Conservation (phyloP, 441 rosid genomes). For the Raphanus hybrid region DNA sequence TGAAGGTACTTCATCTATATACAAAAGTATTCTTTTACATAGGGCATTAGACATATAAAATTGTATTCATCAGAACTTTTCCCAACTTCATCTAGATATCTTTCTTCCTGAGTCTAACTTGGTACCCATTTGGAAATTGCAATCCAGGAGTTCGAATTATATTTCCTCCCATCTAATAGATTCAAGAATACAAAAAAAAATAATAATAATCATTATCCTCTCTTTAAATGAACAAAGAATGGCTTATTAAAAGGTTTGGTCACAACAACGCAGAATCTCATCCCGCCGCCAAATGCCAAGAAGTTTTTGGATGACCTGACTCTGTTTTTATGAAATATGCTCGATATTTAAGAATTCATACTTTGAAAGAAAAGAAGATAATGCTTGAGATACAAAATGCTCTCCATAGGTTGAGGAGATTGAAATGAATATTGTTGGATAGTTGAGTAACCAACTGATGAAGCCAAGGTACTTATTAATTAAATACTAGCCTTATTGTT, state of each 20-base stretch:
- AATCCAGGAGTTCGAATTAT: conserved; percentile 79
- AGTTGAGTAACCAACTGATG: too few species aligned
- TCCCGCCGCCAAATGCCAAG: too few species aligned
- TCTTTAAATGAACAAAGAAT: not conserved
- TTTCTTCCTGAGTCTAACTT: conserved; percentile 56
- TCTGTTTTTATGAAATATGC: too few species aligned
- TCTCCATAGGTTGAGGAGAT: too few species aligned
- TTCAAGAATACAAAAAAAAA: not conserved
- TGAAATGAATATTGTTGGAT: too few species aligned
- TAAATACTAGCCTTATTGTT: too few species aligned
- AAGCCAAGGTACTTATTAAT: too few species aligned
- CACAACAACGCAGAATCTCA: too few species aligned
- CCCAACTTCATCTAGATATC: conserved; percentile 2
- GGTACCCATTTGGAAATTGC: conserved; percentile 81
- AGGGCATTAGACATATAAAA: not conserved
- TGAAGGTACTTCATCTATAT: conserved; percentile 15
- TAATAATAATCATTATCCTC: conserved; percentile 28
- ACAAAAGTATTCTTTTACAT: conserved; percentile 2
- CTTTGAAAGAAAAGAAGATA: too few species aligned
- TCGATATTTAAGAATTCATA: too few species aligned
- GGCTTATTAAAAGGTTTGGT: not conserved
- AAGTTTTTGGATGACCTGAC: too few species aligned
- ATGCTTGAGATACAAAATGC: too few species aligned
- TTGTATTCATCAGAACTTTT: not conserved
- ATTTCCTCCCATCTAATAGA: conserved; percentile 40